Percentiles rank a stretch among this genome's conserved stretches.
Evolutionary conservation across 202 grass and related monocot species (phyloP).

Genomic region (Panicum virgatum): DNA sequence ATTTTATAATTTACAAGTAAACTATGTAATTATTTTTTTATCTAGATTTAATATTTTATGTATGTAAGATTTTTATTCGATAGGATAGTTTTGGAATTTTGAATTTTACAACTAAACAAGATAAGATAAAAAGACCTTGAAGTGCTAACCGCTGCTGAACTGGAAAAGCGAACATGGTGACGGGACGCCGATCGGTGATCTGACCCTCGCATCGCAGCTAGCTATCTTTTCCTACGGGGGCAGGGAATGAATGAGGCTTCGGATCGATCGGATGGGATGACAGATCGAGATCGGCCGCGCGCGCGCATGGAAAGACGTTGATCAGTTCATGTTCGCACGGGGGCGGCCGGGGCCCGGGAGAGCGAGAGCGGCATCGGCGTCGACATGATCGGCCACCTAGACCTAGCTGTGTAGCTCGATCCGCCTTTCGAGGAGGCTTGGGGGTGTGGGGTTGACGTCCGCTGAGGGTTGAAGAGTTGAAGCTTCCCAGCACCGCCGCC

Average conservation of each 20-base stretch:
- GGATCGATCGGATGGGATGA: not conserved
- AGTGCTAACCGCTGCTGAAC: no score
- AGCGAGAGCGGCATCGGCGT: not conserved
- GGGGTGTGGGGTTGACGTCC: not conserved
- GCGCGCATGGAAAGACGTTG: not conserved
- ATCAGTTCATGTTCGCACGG: not conserved
- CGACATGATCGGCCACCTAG: conserved; percentile 23
- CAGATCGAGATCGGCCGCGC: conserved; percentile 6
- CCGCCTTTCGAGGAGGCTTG: conserved; percentile 38
- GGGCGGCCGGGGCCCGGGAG: not conserved
- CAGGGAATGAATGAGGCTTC: conserved; percentile 12
- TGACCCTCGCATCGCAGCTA: not conserved
- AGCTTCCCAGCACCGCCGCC: conserved; percentile 29
- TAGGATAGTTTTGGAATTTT: no score
- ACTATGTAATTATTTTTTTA: no score
- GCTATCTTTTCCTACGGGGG: not conserved
- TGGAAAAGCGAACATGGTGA: not conserved
- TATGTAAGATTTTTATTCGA: no score
- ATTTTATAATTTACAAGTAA: no score
- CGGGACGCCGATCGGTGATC: conserved; percentile 16
- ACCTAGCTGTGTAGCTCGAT: not conserved
- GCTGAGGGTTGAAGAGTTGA: conserved; percentile 18
- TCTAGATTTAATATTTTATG: no score
- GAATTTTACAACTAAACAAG: no score
- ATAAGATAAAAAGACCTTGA: no score